These are phyloP conservation scores for Pyrenochaeta sp. DNA, from an alignment of 2,329 filamentous ascomycete genomes.

Conservation along the genomic window DNA sequence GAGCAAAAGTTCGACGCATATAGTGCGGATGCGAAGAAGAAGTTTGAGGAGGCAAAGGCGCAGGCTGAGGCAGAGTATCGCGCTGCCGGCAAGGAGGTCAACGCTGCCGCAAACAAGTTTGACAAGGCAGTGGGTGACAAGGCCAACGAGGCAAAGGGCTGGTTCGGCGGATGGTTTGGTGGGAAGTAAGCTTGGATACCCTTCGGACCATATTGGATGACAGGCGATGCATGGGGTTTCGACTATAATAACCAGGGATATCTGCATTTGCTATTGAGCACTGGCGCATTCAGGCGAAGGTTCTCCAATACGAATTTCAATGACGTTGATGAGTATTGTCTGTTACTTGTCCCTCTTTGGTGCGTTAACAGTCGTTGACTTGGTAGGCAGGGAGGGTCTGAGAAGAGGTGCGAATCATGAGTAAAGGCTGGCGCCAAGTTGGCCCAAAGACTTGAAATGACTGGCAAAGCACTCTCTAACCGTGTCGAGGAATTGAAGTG, in stretches of 20 bases:
- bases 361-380: too few relatives aligned
- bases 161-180: slow-evolving; percentile 86
- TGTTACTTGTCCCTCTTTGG: neutral
- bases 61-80: slow-evolving; percentile 59
- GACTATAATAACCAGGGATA: too few relatives aligned
- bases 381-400: too few relatives aligned
- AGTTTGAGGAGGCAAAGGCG: slow-evolving; percentile 65
- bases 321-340: neutral
- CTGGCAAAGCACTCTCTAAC: slow-evolving; percentile 7
- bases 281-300: slow-evolving; percentile 27
- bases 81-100: slow-evolving; percentile 57
- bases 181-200: slow-evolving; percentile 47
- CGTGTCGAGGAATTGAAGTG: slow-evolving; percentile 9
- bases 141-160: slow-evolving; percentile 82
- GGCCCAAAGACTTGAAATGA: neutral
- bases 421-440: too few relatives aligned
- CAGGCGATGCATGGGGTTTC: too few relatives aligned
- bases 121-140: slow-evolving; percentile 83
- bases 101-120: slow-evolving; percentile 72
- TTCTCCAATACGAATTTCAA: slow-evolving; percentile 24
- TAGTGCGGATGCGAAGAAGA: slow-evolving; percentile 65
- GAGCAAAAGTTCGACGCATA: slow-evolving; percentile 65
- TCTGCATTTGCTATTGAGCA: slow-evolving; percentile 35
- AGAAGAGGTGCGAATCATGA: too few relatives aligned
- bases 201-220: too few relatives aligned